Evolutionary conservation across 1,284 basidiomycete genomes (phyloP).

Genomic region (Coniophora puteana): DNA sequence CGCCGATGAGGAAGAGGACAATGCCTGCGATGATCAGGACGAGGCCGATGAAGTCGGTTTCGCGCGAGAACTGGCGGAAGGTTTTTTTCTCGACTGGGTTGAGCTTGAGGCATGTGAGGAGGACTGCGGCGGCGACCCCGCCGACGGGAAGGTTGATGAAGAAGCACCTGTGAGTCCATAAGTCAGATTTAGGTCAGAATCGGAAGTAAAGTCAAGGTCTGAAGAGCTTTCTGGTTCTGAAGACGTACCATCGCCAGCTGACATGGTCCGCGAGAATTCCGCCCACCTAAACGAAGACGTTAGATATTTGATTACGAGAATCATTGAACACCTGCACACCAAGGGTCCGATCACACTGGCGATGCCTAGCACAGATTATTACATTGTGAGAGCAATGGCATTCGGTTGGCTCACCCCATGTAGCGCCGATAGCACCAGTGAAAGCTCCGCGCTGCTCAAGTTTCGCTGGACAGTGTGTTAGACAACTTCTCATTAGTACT

Average conservation of each 20-base stretch:
- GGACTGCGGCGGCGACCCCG: conserved; percentile 34
- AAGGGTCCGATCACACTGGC: conserved; percentile 46
- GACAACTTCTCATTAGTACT: no score
- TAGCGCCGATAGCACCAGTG: conserved; percentile 35
- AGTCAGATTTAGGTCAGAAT: conserved; percentile 4
- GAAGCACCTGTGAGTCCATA: conserved; percentile 9
- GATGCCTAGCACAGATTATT: no score
- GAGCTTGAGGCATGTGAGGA: conserved; percentile 31
- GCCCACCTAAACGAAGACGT: no score
- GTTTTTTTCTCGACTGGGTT: conserved; percentile 29
- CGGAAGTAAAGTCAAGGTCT: conserved; percentile 26
- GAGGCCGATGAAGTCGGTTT: conserved; percentile 48
- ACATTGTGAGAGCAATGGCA: conserved; percentile 30
- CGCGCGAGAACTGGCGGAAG: conserved; percentile 26
- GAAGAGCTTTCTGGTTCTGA: no score
- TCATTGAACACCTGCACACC: no score
- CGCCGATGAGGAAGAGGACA: conserved; percentile 42
- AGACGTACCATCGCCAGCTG: conserved; percentile 32
- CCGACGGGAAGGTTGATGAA: conserved; percentile 38
- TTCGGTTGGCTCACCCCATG: conserved; percentile 34
- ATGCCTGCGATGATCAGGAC: conserved; percentile 41
- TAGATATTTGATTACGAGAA: no score
- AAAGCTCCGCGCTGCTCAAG: no score
- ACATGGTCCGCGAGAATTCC: conserved; percentile 36
- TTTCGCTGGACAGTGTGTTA: no score